phyloP scores from a whole-genome alignment of 2,329 filamentous ascomycete species.

The Zopfia rhizophila region DNA sequence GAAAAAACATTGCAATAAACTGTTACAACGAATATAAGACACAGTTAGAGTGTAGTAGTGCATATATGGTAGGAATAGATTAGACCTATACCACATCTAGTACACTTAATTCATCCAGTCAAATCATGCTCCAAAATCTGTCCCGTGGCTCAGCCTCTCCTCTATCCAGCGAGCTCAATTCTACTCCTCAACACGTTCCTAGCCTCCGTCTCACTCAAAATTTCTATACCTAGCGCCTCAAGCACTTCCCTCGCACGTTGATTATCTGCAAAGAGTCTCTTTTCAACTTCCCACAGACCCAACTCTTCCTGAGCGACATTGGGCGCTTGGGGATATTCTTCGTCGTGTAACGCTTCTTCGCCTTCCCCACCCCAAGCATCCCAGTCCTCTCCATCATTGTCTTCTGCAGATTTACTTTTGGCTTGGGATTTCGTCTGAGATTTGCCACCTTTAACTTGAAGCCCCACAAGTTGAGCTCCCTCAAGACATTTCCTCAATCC shows the following conservation, averaged over 20 bases:
- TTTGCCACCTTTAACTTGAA: slow-evolving; percentile 63
- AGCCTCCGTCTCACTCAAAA: slow-evolving; percentile 71
- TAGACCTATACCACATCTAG: too few relatives aligned
- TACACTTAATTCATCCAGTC: too few relatives aligned
- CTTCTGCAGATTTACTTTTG: slow-evolving; percentile 50
- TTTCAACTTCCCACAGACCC: slow-evolving; percentile 58
- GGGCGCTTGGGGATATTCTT: slow-evolving; percentile 26
- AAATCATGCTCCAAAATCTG: too few relatives aligned
- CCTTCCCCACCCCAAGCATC: slow-evolving; percentile 26
- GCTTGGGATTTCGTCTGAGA: slow-evolving; percentile 32
- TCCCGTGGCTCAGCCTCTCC: too few relatives aligned
- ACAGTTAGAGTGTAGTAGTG: too few relatives aligned
- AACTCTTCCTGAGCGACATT: slow-evolving; percentile 27
- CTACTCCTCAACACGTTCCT: slow-evolving; percentile 73
- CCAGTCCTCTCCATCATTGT: slow-evolving; percentile 44
- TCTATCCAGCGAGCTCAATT: slow-evolving; percentile 64
- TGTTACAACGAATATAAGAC: too few relatives aligned
- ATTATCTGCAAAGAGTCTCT: slow-evolving; percentile 59
- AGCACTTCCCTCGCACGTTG: slow-evolving; percentile 63
- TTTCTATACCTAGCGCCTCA: slow-evolving; percentile 69
- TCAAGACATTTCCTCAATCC: slow-evolving; percentile 73
- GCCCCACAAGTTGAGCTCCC: slow-evolving; percentile 71
- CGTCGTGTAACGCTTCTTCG: slow-evolving; percentile 24
- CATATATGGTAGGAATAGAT: too few relatives aligned
- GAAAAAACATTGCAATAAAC: too few relatives aligned